A percentile compares a stretch with the other conserved stretches of the same genome.
Evolutionary conservation across 345 rosid genomes (phyloP).

Genomic region (Schrenkiella parvula): DNA sequence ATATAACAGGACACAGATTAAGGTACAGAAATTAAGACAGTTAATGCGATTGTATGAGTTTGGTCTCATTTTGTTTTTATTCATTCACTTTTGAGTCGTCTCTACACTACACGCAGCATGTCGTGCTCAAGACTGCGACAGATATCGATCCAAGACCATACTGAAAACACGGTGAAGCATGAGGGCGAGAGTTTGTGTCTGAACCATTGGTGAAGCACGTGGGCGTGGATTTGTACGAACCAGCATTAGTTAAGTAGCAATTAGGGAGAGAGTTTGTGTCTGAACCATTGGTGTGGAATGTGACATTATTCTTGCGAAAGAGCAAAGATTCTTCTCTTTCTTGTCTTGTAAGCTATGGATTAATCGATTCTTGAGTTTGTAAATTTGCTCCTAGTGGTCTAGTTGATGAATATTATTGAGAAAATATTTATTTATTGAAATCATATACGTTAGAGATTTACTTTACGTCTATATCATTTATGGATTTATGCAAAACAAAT

Average conservation of each 20-base stretch:
- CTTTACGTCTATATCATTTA: constrained; percentile 15
- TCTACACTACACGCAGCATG: constrained; percentile 27
- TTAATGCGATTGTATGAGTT: constrained; percentile 1
- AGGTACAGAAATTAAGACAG: constrained; percentile 46
- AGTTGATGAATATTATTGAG: background rate
- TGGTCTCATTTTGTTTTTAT: background rate
- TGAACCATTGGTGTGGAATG: constrained; percentile 5
- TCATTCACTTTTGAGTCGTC: constrained; percentile 11
- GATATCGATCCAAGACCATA: constrained; percentile 1
- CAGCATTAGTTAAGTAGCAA: background rate
- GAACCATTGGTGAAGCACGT: no score
- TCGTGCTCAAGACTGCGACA: constrained; percentile 21
- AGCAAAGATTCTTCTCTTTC: constrained; percentile 3
- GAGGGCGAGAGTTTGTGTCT: no score
- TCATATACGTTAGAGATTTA: constrained; percentile 20
- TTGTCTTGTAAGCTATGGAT: constrained; percentile 14
- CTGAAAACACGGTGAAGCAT: constrained; percentile 12
- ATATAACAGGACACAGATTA: constrained; percentile 79
- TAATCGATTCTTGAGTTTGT: background rate
- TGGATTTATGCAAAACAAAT: constrained; percentile 3
- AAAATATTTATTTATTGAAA: background rate
- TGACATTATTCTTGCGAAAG: constrained; percentile 4
- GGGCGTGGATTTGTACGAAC: constrained; percentile 8
- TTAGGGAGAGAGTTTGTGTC: constrained; percentile 16
- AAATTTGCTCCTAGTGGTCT: background rate